These are phyloP conservation scores for Ichthyophthirius multifiliis DNA, from an alignment of 169 alveolate genomes.

Conservation along the genomic window DNA sequence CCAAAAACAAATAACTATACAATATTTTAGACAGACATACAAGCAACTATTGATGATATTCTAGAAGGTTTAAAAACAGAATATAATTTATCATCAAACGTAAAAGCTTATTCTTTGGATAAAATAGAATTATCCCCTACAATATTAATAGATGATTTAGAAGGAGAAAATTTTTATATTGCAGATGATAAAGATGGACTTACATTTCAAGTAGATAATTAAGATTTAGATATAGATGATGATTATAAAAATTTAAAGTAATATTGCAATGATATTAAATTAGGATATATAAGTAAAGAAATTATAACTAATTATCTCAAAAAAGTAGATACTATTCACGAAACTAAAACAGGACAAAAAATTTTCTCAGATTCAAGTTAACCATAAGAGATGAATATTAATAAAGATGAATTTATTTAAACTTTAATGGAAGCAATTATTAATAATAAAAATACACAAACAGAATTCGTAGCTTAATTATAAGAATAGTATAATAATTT, in stretches of 20 bases:
- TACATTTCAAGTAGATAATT: not conserved
- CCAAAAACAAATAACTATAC: not conserved
- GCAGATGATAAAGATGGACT: not conserved
- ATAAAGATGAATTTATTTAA: not conserved
- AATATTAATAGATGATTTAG: slow-evolving; percentile 3
- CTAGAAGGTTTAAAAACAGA: not conserved
- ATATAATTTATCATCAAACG: not conserved
- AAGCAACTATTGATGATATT: not conserved
- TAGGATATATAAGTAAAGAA: not conserved
- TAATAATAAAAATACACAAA: not conserved
- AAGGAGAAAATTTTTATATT: slow-evolving; percentile 5
- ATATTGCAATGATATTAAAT: not conserved
- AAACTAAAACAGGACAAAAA: not conserved
- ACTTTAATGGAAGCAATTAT: not conserved
- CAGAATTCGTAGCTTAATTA: not conserved
- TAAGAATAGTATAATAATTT: not conserved
- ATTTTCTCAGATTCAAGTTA: not conserved
- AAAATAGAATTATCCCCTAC: not conserved
- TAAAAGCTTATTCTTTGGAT: not conserved
- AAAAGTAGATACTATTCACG: not conserved
- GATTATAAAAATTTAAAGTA: not conserved
- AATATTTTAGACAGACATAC: not conserved
- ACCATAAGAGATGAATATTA: not conserved
- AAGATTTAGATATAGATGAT: not conserved
- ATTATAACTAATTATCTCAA: not conserved